Conservation (phyloP, 179 eudicot species). For the Silene vulgaris region DNA sequence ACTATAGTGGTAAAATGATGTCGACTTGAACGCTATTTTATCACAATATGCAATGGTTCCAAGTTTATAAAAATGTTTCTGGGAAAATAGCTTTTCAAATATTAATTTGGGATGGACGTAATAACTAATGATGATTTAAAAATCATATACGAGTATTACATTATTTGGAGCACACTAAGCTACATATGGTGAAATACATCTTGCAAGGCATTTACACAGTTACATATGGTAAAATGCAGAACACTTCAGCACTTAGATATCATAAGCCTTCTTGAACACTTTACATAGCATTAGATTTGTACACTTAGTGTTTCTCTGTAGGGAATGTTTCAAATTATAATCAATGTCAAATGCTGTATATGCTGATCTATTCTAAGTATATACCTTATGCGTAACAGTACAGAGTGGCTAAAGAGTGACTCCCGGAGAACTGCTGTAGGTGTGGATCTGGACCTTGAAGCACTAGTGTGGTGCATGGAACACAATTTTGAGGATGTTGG, state of each 20-base stretch:
- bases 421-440: constrained; percentile 85
- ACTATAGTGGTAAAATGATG: not conserved
- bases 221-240: not conserved
- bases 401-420: constrained; percentile 84
- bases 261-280: not conserved
- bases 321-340: not conserved
- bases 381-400: constrained; percentile 44
- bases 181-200: not conserved
- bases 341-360: not conserved
- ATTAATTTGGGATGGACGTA: not conserved
- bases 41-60: not conserved
- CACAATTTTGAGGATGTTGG: constrained; percentile 65
- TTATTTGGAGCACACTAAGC: not conserved
- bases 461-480: constrained; percentile 82
- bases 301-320: not conserved
- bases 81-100: too few relatives aligned
- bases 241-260: not conserved
- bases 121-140: not conserved
- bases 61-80: not conserved
- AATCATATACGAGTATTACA: not conserved
- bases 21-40: not conserved
- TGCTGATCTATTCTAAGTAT: constrained; percentile 6
- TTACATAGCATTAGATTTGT: not conserved
- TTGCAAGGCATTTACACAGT: not conserved
- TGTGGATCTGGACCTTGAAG: constrained; percentile 80